Evolutionary conservation across 2,329 filamentous ascomycete genomes (phyloP), one percentile per base, ranked within the genome.

Genomic region (Sporothrix humicola): DNA sequence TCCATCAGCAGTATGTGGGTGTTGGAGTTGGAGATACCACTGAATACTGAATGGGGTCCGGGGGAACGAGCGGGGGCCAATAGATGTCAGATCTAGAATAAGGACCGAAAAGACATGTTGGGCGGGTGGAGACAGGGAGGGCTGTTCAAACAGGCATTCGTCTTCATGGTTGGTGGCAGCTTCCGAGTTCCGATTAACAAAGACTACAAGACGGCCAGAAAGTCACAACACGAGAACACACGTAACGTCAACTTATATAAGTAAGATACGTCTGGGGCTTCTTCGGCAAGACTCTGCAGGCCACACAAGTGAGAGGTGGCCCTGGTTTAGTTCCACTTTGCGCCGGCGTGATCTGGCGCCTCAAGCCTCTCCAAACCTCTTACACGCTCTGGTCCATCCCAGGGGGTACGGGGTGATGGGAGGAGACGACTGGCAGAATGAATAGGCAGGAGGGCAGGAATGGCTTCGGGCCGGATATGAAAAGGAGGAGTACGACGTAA

Each of bases 231-330:
- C 52, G 6, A 23, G 59, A 31, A 42, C 59, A 63, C 59, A 12
- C 37, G 59, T 63, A 44, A 44, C 37, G 37, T 44, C 44, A 63
- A 63, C 20, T 31, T 20, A 20, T 42, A n/a, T 37, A n/a, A 31
- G 23, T 26, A 26, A 26, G 23, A 63, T 44, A n/a, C 59, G 37
- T n/a, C 59, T 46, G 59, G 59, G 37, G 59, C 59, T 63, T 63
- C 37, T 63, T 63, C 59, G 59, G 59, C 59, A 37, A 63, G 59
- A 63, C 59, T 63, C 59, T 63, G 59, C 59, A 63, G 59, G 42
- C 59, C n/a, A 42, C n/a, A 15, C 37, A 61, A 42, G 59, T 44
- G 31, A 63, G 59, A n/a, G 58, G 31, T 23, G 17, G 9, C 10
- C 59, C n/a, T 20, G 10, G 9, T 63, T 23, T 3, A 46, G 23